Percentiles rank a stretch among this genome's conserved stretches.
These are phyloP conservation scores for Geosmithia putterillii DNA, from an alignment of 2,329 filamentous ascomycete genomes.

Conservation along the genomic window DNA sequence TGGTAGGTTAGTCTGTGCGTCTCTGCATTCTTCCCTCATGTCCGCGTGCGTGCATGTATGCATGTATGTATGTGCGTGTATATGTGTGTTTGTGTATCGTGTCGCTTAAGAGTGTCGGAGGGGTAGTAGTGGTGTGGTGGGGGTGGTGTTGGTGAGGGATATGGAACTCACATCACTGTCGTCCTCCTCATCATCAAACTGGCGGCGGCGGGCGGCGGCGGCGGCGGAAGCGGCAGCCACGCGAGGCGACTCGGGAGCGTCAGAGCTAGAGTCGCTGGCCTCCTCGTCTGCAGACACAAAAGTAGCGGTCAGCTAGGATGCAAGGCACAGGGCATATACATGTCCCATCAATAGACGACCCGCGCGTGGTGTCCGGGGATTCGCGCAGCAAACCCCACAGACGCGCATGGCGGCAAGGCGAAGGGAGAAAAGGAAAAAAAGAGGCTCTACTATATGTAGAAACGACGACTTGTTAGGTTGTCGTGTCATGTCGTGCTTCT, in stretches of 20 bases:
- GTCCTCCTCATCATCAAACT: slow-evolving; percentile 91
- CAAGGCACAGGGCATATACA: not conserved
- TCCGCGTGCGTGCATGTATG: not conserved
- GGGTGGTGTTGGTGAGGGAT: not conserved
- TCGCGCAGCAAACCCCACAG: slow-evolving; percentile 4
- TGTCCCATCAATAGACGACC: not conserved
- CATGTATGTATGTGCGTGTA: too few species aligned
- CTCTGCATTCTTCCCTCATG: not conserved
- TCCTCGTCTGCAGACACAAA: slow-evolving; percentile 20
- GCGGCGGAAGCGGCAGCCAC: slow-evolving; percentile 24
- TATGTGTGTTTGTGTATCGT: too few species aligned
- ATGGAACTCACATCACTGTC: slow-evolving; percentile 55
- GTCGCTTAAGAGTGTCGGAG: too few species aligned
- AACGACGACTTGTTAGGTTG: too few species aligned
- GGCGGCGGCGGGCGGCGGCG: slow-evolving; percentile 30
- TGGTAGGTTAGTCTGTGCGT: slow-evolving; percentile 1
- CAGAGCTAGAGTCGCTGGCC: slow-evolving; percentile 21
- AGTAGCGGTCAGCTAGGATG: slow-evolving; percentile 9
- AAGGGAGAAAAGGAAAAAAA: not conserved
- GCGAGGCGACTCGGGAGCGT: slow-evolving; percentile 21
- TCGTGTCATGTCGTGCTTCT: too few species aligned
- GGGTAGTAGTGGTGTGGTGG: not conserved
- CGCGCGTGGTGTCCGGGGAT: slow-evolving; percentile 3
- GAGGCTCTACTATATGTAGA: not conserved
- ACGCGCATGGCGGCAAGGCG: slow-evolving; percentile 2